Evolutionary conservation across 208 protist species (phyloP), one percentile per base, ranked within the genome.

Genomic region (Trypanosoma scelopori): DNA sequence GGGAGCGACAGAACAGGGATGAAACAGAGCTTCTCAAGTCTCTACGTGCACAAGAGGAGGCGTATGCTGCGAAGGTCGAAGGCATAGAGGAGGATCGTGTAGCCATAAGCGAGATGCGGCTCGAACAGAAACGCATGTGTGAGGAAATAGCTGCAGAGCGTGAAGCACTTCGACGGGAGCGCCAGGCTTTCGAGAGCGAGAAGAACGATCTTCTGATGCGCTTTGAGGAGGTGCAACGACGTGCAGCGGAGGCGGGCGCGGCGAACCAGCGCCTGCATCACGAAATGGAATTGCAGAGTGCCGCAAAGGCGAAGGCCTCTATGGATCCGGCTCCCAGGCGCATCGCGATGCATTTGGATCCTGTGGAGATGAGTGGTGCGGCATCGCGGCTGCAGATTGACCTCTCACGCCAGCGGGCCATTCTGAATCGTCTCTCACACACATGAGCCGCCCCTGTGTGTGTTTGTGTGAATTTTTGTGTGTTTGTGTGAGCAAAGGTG

Each of bases 1-100:
- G 84, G 2, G 87, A 96, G 71, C 78, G 85, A 28, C 87, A 91
- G 50, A 92, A 91, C 63, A 82, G 74, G 9, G 82, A 92, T 51
- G 87, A 96, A 65, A 81, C 79, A 2, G 79, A 80, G 23, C 43
- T 92, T 30, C 81, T 96, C 22, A 78, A 85, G 59, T 79, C 83
- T 7, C 77, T 96, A 18, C 84, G 66, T 20, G 76, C 76, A 20
- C 90, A 87, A 7, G 87, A 96, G 69, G 81, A 93, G 71, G 78
- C 85, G 32, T 87, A 84, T 58, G 70, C 73, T 13, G 55, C 55
- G 50, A 91, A 89, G 64, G 45, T 92, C 11, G 76, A 82, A 57
- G 62, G 78, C 11, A 81, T 93, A 9, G 89, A 95, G 41, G 49
- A 71, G 1, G 86, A 95, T 55, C 82, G 89, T 22, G 68, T 68